phyloP scores from a whole-genome alignment of 2,329 filamentous ascomycete species.

The Teratosphaeria epicoccoides region DNA sequence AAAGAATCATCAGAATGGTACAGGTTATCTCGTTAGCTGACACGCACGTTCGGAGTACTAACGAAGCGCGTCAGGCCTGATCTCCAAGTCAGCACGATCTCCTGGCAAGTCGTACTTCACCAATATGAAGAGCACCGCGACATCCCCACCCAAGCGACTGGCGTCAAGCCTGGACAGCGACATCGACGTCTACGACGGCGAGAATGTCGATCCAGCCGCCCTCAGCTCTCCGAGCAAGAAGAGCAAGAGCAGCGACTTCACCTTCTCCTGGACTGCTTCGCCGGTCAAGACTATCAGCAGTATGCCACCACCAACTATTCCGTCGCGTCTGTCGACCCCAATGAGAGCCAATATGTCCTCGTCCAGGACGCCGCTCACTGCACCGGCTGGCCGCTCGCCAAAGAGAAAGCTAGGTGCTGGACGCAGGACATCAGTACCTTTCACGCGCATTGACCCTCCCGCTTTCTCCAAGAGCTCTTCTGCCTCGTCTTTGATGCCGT shows the following conservation, averaged over 20 bases:
- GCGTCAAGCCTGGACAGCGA: background rate
- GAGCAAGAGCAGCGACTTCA: conserved; percentile 33
- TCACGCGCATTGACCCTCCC: conserved; percentile 62
- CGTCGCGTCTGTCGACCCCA: conserved; percentile 26
- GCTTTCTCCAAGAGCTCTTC: conserved; percentile 40
- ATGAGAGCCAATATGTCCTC: conserved; percentile 30
- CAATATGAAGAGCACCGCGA: background rate
- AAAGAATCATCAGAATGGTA: conserved; percentile 65
- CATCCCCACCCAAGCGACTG: background rate
- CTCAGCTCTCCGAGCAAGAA: conserved; percentile 44
- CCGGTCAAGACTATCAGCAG: conserved; percentile 6
- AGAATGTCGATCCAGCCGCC: conserved; percentile 48
- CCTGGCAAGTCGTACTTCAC: background rate
- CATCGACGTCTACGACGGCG: conserved; percentile 40
- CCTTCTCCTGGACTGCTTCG: conserved; percentile 27
- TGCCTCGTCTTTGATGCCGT: conserved; percentile 42
- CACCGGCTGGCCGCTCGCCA: conserved; percentile 73
- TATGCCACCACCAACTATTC: conserved; percentile 29
- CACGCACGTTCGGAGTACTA: conserved; percentile 1
- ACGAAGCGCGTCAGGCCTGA: background rate
- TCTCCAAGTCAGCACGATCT: background rate
- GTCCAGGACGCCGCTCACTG: conserved; percentile 36
- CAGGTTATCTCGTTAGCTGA: conserved; percentile 6
- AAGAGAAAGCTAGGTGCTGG: conserved; percentile 60
- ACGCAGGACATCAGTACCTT: conserved; percentile 54